phyloP scores from a whole-genome alignment of 2,329 filamentous ascomycete genomes.

The Paraphaeosphaeria minitans region DNA sequence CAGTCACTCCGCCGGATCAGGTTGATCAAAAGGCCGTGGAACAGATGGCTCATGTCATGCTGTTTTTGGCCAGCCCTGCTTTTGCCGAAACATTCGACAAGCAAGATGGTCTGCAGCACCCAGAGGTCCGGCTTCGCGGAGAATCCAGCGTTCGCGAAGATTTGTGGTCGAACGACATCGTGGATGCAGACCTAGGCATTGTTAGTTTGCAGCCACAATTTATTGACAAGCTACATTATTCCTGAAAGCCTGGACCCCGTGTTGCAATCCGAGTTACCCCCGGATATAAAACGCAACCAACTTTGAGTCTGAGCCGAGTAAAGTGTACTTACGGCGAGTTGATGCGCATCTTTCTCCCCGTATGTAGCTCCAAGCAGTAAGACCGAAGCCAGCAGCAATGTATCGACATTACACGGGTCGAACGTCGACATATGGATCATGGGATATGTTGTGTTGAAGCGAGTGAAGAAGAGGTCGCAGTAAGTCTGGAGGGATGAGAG shows the following conservation, averaged over 20 bases:
- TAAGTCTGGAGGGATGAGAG: slow-evolving; percentile 60
- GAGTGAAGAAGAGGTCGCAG: slow-evolving; percentile 63
- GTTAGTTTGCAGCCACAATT: neutral
- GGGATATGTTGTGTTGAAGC: slow-evolving; percentile 66
- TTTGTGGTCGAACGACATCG: slow-evolving; percentile 62
- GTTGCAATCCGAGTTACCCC: neutral
- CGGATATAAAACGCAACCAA: neutral
- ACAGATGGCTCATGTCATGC: slow-evolving; percentile 67
- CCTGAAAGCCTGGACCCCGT: too few species aligned
- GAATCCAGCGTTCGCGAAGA: slow-evolving; percentile 64
- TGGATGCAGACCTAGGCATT: slow-evolving; percentile 60
- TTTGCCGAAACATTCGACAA: slow-evolving; percentile 70
- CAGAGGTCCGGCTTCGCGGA: slow-evolving; percentile 64
- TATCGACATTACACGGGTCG: slow-evolving; percentile 55
- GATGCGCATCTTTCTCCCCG: slow-evolving; percentile 62
- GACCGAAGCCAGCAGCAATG: slow-evolving; percentile 60
- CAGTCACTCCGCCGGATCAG: slow-evolving; percentile 60
- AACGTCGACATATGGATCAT: slow-evolving; percentile 65
- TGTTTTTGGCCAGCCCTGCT: slow-evolving; percentile 66
- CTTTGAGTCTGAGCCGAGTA: neutral
- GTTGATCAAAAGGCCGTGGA: slow-evolving; percentile 61
- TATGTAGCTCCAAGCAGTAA: slow-evolving; percentile 67
- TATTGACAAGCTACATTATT: neutral
- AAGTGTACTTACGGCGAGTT: slow-evolving; percentile 54
- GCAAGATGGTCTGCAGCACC: slow-evolving; percentile 65